Conservation (phyloP, 2,329 filamentous ascomycete species). For the Aspergillus pseudoterreus region DNA sequence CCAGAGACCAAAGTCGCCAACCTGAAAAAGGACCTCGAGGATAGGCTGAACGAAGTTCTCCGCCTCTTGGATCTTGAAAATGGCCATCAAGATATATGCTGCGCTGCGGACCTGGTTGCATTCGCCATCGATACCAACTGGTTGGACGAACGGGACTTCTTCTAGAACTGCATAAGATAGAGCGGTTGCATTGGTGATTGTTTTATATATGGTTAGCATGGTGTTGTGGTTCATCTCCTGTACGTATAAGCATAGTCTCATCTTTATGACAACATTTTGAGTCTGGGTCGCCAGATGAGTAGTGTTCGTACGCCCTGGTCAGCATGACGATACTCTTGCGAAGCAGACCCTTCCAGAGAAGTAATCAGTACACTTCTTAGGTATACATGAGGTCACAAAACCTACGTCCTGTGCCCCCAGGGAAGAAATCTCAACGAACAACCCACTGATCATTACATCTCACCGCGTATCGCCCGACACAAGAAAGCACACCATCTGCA, state of each 20-base stretch:
- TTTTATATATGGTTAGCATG: not conserved
- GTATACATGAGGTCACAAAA: constrained; percentile 1
- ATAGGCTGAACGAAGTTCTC: constrained; percentile 30
- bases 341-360: not conserved
- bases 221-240: not conserved
- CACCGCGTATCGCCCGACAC: not conserved
- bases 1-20: constrained; percentile 13
- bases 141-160: constrained; percentile 39
- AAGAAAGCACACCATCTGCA: not conserved
- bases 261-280: no score
- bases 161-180: constrained; percentile 12
- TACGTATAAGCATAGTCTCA: not conserved
- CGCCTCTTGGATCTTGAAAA: constrained; percentile 36
- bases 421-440: not conserved
- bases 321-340: no score
- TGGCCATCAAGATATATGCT: constrained; percentile 40
- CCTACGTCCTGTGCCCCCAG: not conserved
- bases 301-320: no score
- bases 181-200: not conserved
- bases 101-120: constrained; percentile 41
- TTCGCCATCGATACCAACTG: constrained; percentile 42
- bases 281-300: no score
- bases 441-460: not conserved
- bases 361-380: not conserved
- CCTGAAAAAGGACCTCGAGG: constrained; percentile 28